Conservation (phyloP, 2,329 filamentous ascomycete genomes). For the Thermothelomyces thermophilus region DNA sequence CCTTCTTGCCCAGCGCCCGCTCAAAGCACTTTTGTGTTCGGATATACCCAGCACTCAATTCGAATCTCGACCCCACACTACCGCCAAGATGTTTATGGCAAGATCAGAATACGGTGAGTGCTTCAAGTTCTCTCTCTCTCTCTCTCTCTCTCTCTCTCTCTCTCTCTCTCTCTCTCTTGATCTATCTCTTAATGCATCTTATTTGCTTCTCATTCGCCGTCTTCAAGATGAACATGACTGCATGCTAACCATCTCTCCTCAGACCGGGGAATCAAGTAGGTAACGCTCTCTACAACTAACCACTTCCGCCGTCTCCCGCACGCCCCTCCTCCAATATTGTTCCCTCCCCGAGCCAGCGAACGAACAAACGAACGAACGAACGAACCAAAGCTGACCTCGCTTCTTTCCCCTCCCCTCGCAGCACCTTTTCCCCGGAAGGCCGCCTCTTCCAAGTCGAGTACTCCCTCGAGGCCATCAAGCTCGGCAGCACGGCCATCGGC, state of each 20-base stretch:
- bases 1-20: background rate
- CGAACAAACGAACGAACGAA: too few species aligned
- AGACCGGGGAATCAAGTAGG: conserved; percentile 98
- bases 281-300: conserved; percentile 19
- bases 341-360: too few species aligned
- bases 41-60: background rate
- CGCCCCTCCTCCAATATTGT: too few species aligned
- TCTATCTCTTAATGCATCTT: too few species aligned
- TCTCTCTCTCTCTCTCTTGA: too few species aligned
- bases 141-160: too few species aligned
- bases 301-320: conserved; percentile 22
- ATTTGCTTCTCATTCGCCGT: conserved; percentile 18
- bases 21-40: background rate
- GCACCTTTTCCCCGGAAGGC: conserved; percentile 98
- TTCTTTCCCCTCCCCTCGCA: conserved; percentile 34
- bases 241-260: conserved; percentile 32
- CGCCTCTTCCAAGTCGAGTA: conserved; percentile 99
- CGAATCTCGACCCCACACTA: conserved; percentile 26
- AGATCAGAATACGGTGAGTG: conserved; percentile 97
- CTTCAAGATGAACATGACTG: background rate
- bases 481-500: conserved; percentile 95
- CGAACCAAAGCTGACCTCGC: conserved; percentile 2
- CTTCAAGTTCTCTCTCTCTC: conserved; percentile 10
- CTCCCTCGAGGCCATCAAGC: conserved; percentile 99
- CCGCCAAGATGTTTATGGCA: conserved; percentile 93